Conservation (phyloP, 2,329 filamentous ascomycete genomes). For the Pseudogymnoascus sp. region DNA sequence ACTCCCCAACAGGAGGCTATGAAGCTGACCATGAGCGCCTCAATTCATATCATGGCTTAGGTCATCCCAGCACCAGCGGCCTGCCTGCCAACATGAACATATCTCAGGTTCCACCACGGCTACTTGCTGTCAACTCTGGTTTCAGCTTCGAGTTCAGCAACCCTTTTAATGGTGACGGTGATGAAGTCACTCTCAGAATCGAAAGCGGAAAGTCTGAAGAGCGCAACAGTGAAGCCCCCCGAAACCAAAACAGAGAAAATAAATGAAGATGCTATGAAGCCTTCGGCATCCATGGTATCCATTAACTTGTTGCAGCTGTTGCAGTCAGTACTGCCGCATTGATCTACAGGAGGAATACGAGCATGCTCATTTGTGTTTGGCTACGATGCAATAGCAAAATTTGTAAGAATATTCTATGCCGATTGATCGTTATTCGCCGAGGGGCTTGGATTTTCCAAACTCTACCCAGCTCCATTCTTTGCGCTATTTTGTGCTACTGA, state of each 20-base stretch:
- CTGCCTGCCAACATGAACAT: background rate
- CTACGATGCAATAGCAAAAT: background rate
- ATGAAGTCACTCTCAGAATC: background rate
- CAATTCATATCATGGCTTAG: background rate
- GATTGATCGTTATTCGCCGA: background rate
- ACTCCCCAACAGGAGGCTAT: background rate
- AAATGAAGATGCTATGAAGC: background rate
- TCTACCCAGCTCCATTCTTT: background rate
- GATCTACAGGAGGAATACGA: background rate
- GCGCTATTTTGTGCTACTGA: background rate
- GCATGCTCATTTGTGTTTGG: background rate
- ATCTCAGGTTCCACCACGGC: background rate
- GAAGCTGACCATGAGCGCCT: background rate
- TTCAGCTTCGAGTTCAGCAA: background rate
- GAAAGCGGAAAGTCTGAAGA: background rate
- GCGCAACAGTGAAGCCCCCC: background rate
- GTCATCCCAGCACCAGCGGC: background rate
- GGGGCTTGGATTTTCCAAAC: background rate
- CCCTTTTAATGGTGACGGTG: too few relatives aligned
- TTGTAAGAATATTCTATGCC: background rate
- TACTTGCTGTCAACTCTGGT: conserved; percentile 5
- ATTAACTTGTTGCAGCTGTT: background rate
- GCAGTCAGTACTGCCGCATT: background rate
- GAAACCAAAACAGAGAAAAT: background rate
- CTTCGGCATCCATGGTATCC: background rate